phyloP scores from a whole-genome alignment of 805 yeast genomes.

The Novakomyces olei region DNA sequence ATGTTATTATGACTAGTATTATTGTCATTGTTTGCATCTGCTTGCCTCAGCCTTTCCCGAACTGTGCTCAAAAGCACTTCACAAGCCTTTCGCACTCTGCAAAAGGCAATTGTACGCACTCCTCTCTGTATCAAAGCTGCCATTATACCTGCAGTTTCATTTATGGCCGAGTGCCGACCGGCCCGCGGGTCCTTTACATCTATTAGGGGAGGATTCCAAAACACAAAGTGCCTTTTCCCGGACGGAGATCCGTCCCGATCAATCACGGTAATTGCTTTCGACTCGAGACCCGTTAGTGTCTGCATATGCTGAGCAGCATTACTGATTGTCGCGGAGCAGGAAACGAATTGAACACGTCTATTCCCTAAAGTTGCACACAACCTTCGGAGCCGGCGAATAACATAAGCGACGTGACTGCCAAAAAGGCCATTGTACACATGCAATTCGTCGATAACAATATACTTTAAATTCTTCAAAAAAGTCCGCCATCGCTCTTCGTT shows the following conservation, averaged over 20 bases:
- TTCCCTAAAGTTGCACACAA: constrained; percentile 35
- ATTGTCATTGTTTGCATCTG: constrained; percentile 21
- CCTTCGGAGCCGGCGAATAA: constrained; percentile 59
- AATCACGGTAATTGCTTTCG: constrained; percentile 36
- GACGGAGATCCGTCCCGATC: constrained; percentile 73
- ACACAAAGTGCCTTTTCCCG: constrained; percentile 49
- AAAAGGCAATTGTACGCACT: constrained; percentile 70
- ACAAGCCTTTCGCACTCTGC: constrained; percentile 67
- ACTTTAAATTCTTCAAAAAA: constrained; percentile 41
- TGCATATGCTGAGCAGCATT: constrained; percentile 55
- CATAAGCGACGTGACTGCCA: constrained; percentile 77
- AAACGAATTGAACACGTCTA: constrained; percentile 37
- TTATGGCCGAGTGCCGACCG: constrained; percentile 47
- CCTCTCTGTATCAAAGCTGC: constrained; percentile 40
- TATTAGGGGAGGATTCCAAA: constrained; percentile 68
- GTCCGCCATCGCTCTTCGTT: constrained; percentile 50
- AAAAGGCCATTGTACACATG: constrained; percentile 79
- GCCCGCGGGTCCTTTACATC: constrained; percentile 32
- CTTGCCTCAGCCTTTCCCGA: constrained; percentile 27
- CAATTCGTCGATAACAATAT: constrained; percentile 55
- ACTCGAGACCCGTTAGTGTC: constrained; percentile 45
- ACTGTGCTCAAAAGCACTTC: constrained; percentile 75
- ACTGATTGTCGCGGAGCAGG: constrained; percentile 84
- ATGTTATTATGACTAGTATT: too few relatives aligned
- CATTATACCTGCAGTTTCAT: constrained; percentile 54